Conservation (phyloP, 2,329 filamentous ascomycete genomes). For the Beauveria caledonica region DNA sequence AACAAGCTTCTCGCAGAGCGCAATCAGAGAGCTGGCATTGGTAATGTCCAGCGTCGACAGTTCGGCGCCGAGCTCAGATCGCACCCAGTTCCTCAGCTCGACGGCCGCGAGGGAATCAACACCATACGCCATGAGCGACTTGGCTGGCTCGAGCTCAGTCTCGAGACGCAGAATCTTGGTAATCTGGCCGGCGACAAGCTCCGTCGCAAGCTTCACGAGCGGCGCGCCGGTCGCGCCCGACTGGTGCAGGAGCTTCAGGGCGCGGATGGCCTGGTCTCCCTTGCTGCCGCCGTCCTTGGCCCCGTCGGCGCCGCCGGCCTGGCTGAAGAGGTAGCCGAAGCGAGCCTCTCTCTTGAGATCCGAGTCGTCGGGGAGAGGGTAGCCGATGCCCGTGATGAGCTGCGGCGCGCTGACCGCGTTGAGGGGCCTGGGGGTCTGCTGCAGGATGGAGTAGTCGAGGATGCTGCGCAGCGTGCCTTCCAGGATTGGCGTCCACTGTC, state of each 20-base stretch:
- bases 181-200: constrained; percentile 18
- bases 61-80: constrained; percentile 18
- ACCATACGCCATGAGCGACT: constrained; percentile 21
- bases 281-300: constrained; percentile 2
- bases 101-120: constrained; percentile 24
- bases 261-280: constrained; percentile 12
- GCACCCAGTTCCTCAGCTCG: constrained; percentile 22
- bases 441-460: constrained; percentile 20
- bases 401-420: constrained; percentile 16
- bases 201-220: constrained; percentile 15
- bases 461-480: constrained; percentile 22
- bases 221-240: constrained; percentile 6
- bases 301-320: constrained; percentile 3
- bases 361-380: constrained; percentile 19
- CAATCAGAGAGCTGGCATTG: constrained; percentile 18
- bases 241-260: constrained; percentile 12
- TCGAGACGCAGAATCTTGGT: constrained; percentile 18
- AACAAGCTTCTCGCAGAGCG: constrained; percentile 21
- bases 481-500: constrained; percentile 18
- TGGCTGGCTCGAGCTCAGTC: constrained; percentile 18
- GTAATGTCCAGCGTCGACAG: constrained; percentile 22
- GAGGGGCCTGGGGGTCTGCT: constrained; percentile 17
- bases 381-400: constrained; percentile 18
- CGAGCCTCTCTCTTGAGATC: constrained; percentile 18
- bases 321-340: constrained; percentile 16